Base-by-base conservation (phyloP, 1,284 basidiomycete species). In the Cystobasidium sp. region DNA sequence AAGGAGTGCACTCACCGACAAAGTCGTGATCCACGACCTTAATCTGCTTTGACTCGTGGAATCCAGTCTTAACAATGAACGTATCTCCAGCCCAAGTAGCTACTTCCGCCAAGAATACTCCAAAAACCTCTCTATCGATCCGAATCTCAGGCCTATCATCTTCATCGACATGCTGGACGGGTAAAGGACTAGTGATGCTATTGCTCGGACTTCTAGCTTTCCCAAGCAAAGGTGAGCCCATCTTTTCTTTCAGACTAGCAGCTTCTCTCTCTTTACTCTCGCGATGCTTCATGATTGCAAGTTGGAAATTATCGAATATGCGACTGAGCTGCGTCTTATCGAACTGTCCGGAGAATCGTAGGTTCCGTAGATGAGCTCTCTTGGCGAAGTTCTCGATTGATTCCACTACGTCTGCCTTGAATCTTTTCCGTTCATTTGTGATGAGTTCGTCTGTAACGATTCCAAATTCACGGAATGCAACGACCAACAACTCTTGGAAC, bases 1-100 rank as follows among this genome's bases (percentile, higher is more conserved):
- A 81, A 16, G 1, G 41, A 37, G 14, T 51, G 39, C 41, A 56
- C 83, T 75, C 71, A 84, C 84, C 70, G 69, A 86, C 83, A 68
- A 94, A 86, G 79, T 93, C 91, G 76, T 94, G 93, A 72, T 94
- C 91, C 67, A 90, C 91, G 22, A 91, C 85, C 77, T 89, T 87
- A 58, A 91, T 86, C 79, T 93, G 91, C 18, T 92, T 83, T 65
- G 87, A 74, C 79, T 93, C 91, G 84, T 93, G 90, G 81, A 97
- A 94, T 0, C 91, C 93, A 82, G 96, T 97, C 76, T 87, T 88
- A 18, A 97, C 93, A 61, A 98, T 88, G 82, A 90, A 93, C 83
- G 99, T 97, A 80, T 97, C 91, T 77, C 97, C 85, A 1, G 95
- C 96, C 97, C 97, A 99, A 0, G 93, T 96, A 20, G 90, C 92